These are phyloP conservation scores for Fallopia convolvulus DNA, from an alignment of 148 eudicot genomes.

Conservation along the genomic window DNA sequence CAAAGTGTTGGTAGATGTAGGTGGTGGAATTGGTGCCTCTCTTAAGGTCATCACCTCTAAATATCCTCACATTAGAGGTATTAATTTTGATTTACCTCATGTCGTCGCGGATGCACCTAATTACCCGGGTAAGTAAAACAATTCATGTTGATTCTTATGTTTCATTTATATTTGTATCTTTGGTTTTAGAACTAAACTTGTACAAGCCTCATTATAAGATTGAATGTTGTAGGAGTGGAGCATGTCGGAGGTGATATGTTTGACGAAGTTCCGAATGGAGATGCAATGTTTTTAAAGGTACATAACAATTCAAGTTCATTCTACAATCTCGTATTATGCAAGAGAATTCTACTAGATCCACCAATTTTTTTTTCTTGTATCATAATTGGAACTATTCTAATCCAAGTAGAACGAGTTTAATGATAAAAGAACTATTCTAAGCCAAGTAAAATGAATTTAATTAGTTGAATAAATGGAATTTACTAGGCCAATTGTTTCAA, in stretches of 20 bases:
- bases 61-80: slow-evolving; percentile 22
- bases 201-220: not conserved
- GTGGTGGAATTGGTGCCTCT: slow-evolving; percentile 21
- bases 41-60: slow-evolving; percentile 16
- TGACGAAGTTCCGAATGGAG: slow-evolving; percentile 11
- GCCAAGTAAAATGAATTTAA: too few species aligned
- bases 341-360: too few species aligned
- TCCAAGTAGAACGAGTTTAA: too few species aligned
- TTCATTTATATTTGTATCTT: too few species aligned
- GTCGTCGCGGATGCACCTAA: slow-evolving; percentile 14
- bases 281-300: slow-evolving; percentile 18
- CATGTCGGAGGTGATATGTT: slow-evolving; percentile 20
- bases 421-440: too few species aligned
- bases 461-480: too few species aligned
- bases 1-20: slow-evolving; percentile 24
- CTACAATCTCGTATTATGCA: too few species aligned
- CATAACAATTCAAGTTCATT: not conserved
- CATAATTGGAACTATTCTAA: too few species aligned
- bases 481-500: too few species aligned
- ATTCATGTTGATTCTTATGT: not conserved
- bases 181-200: not conserved
- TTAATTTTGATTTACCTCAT: slow-evolving; percentile 26
- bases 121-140: slow-evolving; percentile 12
- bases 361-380: too few species aligned
- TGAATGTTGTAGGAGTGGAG: slow-evolving; percentile 7